These are phyloP conservation scores for Fusarium sulawesiense DNA, from an alignment of 2,329 filamentous ascomycete genomes.

Conservation along the genomic window DNA sequence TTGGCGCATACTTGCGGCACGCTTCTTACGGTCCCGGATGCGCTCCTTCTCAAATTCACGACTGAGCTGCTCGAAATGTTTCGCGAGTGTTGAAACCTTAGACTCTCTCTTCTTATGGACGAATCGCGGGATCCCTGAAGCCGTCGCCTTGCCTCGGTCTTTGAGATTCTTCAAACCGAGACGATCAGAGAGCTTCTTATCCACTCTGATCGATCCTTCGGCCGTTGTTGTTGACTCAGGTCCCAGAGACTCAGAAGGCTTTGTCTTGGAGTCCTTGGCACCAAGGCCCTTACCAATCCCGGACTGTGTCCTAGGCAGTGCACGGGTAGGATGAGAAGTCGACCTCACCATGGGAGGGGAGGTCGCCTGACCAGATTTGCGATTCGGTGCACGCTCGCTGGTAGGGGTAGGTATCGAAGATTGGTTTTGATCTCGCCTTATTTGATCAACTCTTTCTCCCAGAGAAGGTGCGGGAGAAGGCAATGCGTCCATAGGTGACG, in stretches of 20 bases:
- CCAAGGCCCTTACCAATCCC: slow-evolving; percentile 56
- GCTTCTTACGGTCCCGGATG: slow-evolving; percentile 83
- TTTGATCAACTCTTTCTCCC: slow-evolving; percentile 62
- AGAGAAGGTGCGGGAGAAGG: slow-evolving; percentile 44
- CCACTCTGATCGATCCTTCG: slow-evolving; percentile 61
- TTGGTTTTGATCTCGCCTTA: slow-evolving; percentile 61
- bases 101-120: slow-evolving; percentile 79
- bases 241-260: slow-evolving; percentile 36
- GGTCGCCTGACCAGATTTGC: slow-evolving; percentile 58
- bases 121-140: slow-evolving; percentile 90
- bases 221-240: slow-evolving; percentile 41
- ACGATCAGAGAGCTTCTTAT: slow-evolving; percentile 83
- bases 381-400: slow-evolving; percentile 54
- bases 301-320: slow-evolving; percentile 60
- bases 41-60: slow-evolving; percentile 97
- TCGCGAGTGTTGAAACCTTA: slow-evolving; percentile 90
- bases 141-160: slow-evolving; percentile 62
- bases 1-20: slow-evolving; percentile 78
- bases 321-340: slow-evolving; percentile 63
- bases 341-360: slow-evolving; percentile 67
- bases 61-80: slow-evolving; percentile 96
- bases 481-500: slow-evolving; percentile 32
- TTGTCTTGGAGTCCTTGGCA: slow-evolving; percentile 51
- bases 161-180: slow-evolving; percentile 75
- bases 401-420: slow-evolving; percentile 45